Evolutionary conservation across 2,329 filamentous ascomycete species (phyloP).

Genomic region (Phialocephala subalpina): DNA sequence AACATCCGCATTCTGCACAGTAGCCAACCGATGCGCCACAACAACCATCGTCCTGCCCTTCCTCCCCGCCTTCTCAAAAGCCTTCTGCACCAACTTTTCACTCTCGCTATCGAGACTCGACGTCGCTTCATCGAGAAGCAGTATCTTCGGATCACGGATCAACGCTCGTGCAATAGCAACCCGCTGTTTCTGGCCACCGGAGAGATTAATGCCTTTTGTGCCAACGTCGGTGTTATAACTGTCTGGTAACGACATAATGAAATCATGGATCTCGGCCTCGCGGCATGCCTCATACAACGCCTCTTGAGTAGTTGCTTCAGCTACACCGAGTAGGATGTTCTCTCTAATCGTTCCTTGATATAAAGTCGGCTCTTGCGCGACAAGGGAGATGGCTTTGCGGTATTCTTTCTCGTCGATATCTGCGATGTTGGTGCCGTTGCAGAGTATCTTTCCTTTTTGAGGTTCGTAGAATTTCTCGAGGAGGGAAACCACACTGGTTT

Average conservation of each 20-base stretch:
- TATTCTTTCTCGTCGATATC: conserved; percentile 68
- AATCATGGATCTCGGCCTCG: conserved; percentile 58
- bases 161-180: conserved; percentile 62
- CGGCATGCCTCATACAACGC: too few relatives aligned
- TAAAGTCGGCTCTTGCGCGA: conserved; percentile 78
- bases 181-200: conserved; percentile 62
- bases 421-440: conserved; percentile 67
- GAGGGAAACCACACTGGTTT: conserved; percentile 74
- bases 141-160: conserved; percentile 55
- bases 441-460: conserved; percentile 67
- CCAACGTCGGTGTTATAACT: conserved; percentile 56
- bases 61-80: conserved; percentile 68
- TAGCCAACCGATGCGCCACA: conserved; percentile 43
- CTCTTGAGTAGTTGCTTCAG: too few relatives aligned
- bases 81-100: conserved; percentile 64
- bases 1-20: conserved; percentile 39
- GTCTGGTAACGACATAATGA: conserved; percentile 57
- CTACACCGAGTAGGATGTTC: conserved; percentile 72
- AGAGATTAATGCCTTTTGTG: conserved; percentile 53
- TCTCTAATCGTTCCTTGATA: conserved; percentile 69
- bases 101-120: conserved; percentile 60
- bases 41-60: conserved; percentile 59
- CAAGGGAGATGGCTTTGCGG: conserved; percentile 71
- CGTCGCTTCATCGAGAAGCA: conserved; percentile 77
- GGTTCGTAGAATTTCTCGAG: conserved; percentile 77